Evolutionary conservation across 805 yeast species (phyloP), one percentile per base, ranked within the genome.

Genomic region (Metschnikowia lochheadii): DNA sequence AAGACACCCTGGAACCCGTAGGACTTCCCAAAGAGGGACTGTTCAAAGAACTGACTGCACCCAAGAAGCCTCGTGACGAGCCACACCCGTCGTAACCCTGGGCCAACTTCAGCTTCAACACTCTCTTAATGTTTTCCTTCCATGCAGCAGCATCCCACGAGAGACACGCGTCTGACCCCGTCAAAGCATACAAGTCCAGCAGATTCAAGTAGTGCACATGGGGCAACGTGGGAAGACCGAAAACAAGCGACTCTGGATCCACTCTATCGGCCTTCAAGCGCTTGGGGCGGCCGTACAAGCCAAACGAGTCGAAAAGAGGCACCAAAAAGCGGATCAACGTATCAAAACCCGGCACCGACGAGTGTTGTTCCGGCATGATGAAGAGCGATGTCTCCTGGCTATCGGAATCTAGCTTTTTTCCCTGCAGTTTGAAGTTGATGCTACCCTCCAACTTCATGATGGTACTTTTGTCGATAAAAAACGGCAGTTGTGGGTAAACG

Each of bases 381-480:
- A 67, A 78, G 37, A 68, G 67, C 36, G 69, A 76, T 54, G 68
- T 76, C 47, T 55, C 78, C 70, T 60, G 70, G 61, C 67, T 63
- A 51, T 70, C 74, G 23, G 55, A 45, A 8, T 57, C 40, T 35
- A 31, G 42, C 48, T 65, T 66, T 52, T 69, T 70, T 3, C 60
- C 62, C 14, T 77, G 73, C 49, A 79, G 78, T 56, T 62, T 66
- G 60, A 85, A 85, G 49, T 75, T 69, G 32, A 91, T 88, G 38
- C 79, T 75, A 44, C 97, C 97, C 63, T 91, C 97, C 49, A 92
- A 66, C 64, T 94, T 94, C 63, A 92, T 79, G 79, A 94, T 83
- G 1, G 97, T 89, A 48, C 92, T 83, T 53, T 83, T 83, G 68
- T 92, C 96, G 55, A 94, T 87, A 54, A 92, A 79, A 54, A 81